Percentiles rank a stretch among this genome's conserved stretches.
These are phyloP conservation scores for Colletotrichum aenigma DNA, from an alignment of 2,329 filamentous ascomycete genomes.

Conservation along the genomic window DNA sequence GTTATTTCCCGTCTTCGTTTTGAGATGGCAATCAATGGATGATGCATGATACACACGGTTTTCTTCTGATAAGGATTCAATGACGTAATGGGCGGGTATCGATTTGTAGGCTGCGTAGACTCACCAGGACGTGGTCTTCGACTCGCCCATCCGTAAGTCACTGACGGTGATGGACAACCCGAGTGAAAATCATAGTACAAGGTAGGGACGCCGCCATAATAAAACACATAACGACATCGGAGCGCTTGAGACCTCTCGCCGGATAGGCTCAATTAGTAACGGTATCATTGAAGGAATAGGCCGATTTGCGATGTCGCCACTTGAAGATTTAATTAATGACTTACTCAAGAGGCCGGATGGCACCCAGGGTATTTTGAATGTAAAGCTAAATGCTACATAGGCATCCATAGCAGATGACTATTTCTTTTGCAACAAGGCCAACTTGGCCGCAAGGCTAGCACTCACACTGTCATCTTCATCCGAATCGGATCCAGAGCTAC, in stretches of 20 bases:
- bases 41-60: slow-evolving; percentile 16
- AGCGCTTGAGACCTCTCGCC: not conserved
- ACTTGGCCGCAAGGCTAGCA: slow-evolving; percentile 18
- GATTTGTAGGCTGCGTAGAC: not conserved
- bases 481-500: slow-evolving; percentile 46
- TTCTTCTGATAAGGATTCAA: slow-evolving; percentile 15
- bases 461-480: slow-evolving; percentile 6
- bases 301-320: not conserved
- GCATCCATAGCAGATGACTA: not conserved
- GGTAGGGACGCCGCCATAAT: not conserved
- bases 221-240: not conserved
- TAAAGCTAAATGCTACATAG: not conserved
- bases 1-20: slow-evolving; percentile 32
- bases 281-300: not conserved
- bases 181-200: not conserved
- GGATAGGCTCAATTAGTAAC: not conserved
- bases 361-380: slow-evolving; percentile 4
- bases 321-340: not conserved
- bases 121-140: not conserved
- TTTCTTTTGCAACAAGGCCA: slow-evolving; percentile 8
- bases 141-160: not conserved
- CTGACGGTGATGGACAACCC: not conserved
- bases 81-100: not conserved
- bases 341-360: not conserved
- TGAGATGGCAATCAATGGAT: slow-evolving; percentile 32